Evolutionary conservation across 805 yeast genomes (phyloP), one percentile per base, ranked within the genome.

Genomic region (Clavispora asparagi): DNA sequence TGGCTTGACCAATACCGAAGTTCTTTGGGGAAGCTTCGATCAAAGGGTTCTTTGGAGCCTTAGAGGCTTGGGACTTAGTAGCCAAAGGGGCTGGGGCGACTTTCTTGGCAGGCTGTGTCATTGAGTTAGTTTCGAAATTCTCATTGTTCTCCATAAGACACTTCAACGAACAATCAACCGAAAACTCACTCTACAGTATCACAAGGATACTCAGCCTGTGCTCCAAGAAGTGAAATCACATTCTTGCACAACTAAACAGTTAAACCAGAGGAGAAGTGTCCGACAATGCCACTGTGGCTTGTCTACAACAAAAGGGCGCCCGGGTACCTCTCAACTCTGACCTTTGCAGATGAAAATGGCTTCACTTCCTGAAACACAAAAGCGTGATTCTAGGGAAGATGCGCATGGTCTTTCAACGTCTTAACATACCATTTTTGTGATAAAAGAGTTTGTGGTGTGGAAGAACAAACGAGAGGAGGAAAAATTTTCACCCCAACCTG

Each of bases 1-100:
- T 66, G 59, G 85, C 78, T 81, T 94, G 98, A 66, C 99, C 99
- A 65, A 94, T 85, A 77, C 98, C 98, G 68, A 84, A 92, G 79
- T 82, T 85, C 79, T 84, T 85, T 73, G 97, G 95, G 58, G 89
- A 80, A 55, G 95, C 76, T 74, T 87, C 95, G 68, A 88, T 49
- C 55, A 65, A 58, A 38, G 68, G 68, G 60, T 65, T 63, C 53
- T 56, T 54, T 43, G 62, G 53, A 31, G 67, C 48, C 49, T 64
- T 54, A 43, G 65, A 48, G 44, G 63, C 46, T 38, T 57, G 53
- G 45, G 65, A 43, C 62, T 68, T 70, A 48, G 64, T 52, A 54
- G 74, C 73, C 61, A 71, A 69, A 49, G 75, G 74, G 52, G 73
- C 73, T 65, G 71, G 71, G 57, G 76, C 76, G 58, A 70, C 74